phyloP scores from a whole-genome alignment of 2,329 filamentous ascomycete genomes.

The Colletotrichum filicis region DNA sequence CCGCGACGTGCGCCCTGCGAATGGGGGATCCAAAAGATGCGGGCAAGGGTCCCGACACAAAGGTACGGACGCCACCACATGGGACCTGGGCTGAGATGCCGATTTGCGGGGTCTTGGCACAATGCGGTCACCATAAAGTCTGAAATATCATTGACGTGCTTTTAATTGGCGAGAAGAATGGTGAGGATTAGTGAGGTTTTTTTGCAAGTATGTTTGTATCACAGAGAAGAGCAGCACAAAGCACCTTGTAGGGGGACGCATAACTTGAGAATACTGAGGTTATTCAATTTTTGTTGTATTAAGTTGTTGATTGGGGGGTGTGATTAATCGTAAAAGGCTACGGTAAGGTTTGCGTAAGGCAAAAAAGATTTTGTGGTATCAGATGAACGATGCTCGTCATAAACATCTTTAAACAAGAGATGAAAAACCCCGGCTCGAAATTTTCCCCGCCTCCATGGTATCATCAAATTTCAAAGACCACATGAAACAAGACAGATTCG shows the following conservation, averaged over 20 bases:
- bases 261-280: too few species aligned
- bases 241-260: too few species aligned
- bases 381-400: constrained; percentile 4
- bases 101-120: neutral
- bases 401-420: neutral
- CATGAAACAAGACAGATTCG: neutral
- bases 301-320: neutral
- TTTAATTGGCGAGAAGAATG: too few species aligned
- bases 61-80: neutral
- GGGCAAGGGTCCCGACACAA: neutral
- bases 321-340: neutral
- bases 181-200: too few species aligned
- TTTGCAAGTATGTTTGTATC: too few species aligned
- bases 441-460: neutral
- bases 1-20: neutral
- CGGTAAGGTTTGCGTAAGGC: neutral
- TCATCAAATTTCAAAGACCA: constrained; percentile 1
- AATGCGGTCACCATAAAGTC: too few species aligned
- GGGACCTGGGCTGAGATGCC: neutral
- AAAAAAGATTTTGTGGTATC: neutral
- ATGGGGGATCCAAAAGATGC: neutral
- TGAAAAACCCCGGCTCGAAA: neutral
- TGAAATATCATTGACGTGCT: too few species aligned
- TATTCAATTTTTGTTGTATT: neutral
- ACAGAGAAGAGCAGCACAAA: too few species aligned